Evolutionary conservation across 1,139 yeast genomes (phyloP), one percentile per base, ranked within the genome.

Genomic region (Candida sojae): DNA sequence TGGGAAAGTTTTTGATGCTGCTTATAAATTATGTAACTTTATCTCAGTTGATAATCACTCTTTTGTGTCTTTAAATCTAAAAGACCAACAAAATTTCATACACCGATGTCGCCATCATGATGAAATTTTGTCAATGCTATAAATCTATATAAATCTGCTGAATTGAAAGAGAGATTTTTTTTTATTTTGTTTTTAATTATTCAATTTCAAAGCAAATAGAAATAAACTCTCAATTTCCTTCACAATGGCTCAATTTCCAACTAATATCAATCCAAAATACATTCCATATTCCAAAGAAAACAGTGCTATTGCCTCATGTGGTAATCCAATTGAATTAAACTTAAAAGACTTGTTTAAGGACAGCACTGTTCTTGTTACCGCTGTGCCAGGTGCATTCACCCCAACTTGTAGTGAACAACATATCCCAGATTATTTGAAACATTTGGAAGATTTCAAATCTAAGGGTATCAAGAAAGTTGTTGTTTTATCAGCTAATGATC

Each of bases 381-480:
- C 89, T 49, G 96, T 88, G 28, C 96, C 96, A 53, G 96, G 96
- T 55, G 96, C 97, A 25, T 90, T 89, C 77, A 88, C 96, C 35
- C 96, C 96, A 56, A 84, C 96, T 6, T 90, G 96, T 71, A 83
- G 93, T 34, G 88, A 83, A 55, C 73, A 78, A 57, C 96, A 91
- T 68, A 82, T 90, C 56, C 97, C 97, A 28, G 88, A 84, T 13
- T 88, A 76, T 68, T 70, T 90, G 53, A 66, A 72, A 47, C 71
- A 80, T 47, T 60, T 79, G 47, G 65, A 64, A 9, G 79, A 83
- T 48, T 75, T 86, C 57, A 77, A 81, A 68, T 70, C 74, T 46
- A 86, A 85, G 67, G 89, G 91, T 26, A 88, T 87, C 39, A 89
- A 84, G 64, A 82, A 80, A 60, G 74, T 91, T 46, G 73, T 89